A percentile compares a stretch with the other conserved stretches of the same genome.
Evolutionary conservation across 1,139 yeast genomes (phyloP).

Genomic region (Yamadazyma oceani): DNA sequence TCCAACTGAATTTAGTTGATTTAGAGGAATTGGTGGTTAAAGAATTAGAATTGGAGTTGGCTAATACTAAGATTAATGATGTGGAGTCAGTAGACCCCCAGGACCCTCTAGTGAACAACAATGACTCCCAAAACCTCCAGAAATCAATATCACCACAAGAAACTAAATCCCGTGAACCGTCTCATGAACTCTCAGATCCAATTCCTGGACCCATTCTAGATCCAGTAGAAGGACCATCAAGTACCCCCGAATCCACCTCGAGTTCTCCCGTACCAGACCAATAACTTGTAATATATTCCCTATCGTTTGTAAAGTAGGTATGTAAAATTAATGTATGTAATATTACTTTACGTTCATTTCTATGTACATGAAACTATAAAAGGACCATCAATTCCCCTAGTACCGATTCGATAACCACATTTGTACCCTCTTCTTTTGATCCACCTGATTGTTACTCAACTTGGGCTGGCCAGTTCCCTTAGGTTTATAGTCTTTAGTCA

Average conservation of each 20-base stretch:
- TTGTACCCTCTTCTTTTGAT: conserved; percentile 55
- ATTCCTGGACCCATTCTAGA: background rate
- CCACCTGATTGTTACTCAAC: conserved; percentile 42
- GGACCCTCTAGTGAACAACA: background rate
- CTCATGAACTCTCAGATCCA: background rate
- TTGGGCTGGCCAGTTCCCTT: conserved; percentile 6
- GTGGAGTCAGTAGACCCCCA: too few species aligned
- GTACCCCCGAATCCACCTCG: background rate
- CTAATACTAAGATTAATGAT: background rate
- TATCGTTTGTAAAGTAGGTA: background rate
- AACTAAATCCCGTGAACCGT: too few species aligned
- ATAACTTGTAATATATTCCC: conserved; percentile 2
- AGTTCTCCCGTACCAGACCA: background rate
- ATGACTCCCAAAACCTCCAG: background rate
- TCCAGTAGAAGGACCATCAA: background rate
- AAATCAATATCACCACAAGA: too few species aligned
- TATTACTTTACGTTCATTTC: background rate
- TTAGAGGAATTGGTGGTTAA: conserved; percentile 20
- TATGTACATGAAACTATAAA: conserved; percentile 4
- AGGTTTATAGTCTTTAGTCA: conserved; percentile 14
- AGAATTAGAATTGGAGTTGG: background rate
- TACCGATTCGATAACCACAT: conserved; percentile 65
- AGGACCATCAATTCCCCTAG: conserved; percentile 6
- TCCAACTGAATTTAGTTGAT: conserved; percentile 59
- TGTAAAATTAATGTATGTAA: conserved; percentile 2